Conservation (phyloP, 148 eudicot genomes). For the Polygonum aviculare region DNA sequence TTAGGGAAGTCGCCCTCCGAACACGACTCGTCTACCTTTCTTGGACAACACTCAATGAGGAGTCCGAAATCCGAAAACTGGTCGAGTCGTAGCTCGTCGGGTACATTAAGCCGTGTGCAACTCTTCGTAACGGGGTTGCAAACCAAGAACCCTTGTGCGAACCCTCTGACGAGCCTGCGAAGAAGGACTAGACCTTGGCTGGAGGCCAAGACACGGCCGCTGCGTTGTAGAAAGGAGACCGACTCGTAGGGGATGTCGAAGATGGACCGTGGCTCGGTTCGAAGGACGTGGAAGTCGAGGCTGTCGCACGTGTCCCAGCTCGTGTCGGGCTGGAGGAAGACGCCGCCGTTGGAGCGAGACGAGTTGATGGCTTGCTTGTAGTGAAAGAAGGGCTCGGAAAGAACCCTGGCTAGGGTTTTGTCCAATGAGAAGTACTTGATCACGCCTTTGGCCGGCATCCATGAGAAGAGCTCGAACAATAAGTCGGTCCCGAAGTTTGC, state of each 20-base stretch:
- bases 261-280: not conserved
- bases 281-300: not conserved
- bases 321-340: conserved; percentile 1
- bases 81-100: not conserved
- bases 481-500: not conserved
- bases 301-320: too few species aligned
- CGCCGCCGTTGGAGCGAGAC: not conserved
- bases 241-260: not conserved
- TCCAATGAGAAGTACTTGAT: not conserved
- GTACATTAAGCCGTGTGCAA: not conserved
- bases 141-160: not conserved
- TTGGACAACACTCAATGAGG: not conserved
- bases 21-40: not conserved
- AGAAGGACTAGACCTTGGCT: not conserved
- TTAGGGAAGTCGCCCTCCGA: not conserved
- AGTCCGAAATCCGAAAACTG: not conserved
- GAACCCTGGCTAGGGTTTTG: not conserved
- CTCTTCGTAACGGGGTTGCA: not conserved
- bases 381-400: not conserved
- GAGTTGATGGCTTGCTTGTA: not conserved
- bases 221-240: not conserved
- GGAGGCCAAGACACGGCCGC: not conserved
- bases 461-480: not conserved
- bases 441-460: not conserved
- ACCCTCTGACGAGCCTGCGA: not conserved